These are phyloP conservation scores for Tetradesmus obliquus DNA, from an alignment of 139 green algal genomes.

Conservation along the genomic window DNA sequence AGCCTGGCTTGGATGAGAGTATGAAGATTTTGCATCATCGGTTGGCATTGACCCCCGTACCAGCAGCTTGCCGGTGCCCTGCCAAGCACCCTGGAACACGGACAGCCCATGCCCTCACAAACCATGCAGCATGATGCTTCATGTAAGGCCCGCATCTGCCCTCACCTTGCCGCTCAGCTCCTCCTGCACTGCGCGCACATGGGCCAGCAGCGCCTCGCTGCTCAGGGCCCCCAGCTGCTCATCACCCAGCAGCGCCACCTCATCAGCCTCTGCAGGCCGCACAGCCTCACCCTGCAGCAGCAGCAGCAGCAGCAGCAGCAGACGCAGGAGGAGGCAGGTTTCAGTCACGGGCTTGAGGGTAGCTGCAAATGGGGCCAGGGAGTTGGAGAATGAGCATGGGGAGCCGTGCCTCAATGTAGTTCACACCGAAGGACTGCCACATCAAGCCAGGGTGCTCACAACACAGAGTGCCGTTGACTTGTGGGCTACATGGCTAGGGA, in stretches of 20 bases:
- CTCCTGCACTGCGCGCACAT: slow-evolving; percentile 6
- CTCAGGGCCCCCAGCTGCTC: slow-evolving; percentile 30
- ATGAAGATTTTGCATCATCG: too few relatives aligned
- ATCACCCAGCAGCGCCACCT: slow-evolving; percentile 25
- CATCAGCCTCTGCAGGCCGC: neutral
- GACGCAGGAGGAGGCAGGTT: neutral
- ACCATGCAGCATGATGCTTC: too few relatives aligned
- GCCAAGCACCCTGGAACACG: too few relatives aligned
- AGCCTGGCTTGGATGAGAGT: neutral
- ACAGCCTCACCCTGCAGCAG: neutral
- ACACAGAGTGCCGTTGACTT: too few relatives aligned
- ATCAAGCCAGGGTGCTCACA: too few relatives aligned
- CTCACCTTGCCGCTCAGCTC: slow-evolving; percentile 42
- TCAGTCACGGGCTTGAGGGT: neutral
- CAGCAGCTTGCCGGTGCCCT: too few relatives aligned
- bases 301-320: neutral
- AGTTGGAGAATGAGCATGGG: neutral
- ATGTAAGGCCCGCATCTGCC: neutral
- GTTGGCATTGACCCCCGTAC: too few relatives aligned
- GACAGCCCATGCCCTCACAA: too few relatives aligned
- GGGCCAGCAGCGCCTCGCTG: slow-evolving; percentile 42
- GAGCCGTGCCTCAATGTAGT: neutral
- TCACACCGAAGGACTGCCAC: too few relatives aligned
- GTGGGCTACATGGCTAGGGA: too few relatives aligned
- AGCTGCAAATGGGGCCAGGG: neutral